Base-by-base conservation (phyloP, 257 asterid species). In the Nicotiana paniculata region DNA sequence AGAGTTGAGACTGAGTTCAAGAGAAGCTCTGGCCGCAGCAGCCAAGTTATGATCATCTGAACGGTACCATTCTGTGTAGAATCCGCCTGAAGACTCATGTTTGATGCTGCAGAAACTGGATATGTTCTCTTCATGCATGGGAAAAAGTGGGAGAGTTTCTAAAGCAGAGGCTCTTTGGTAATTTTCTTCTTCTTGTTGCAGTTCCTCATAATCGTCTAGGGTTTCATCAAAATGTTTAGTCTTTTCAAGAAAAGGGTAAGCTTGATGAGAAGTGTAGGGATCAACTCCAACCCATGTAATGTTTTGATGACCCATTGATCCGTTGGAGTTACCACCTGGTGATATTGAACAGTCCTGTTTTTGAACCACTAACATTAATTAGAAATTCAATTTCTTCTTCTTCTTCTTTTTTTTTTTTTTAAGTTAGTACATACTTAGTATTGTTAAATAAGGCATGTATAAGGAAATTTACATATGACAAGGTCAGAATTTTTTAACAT, bases 91-190 rank as follows among this genome's bases (percentile, higher is more conserved):
- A 21, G 78, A 72, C 1, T 72, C 62, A 55, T 68, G 82, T 30
- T 81, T 68, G 35, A 32, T 77, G 32, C 16, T 65, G 84, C 81
- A 85, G 43, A 48, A 63, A 15, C 90, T 92, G 12, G 85, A 48
- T n/a, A 72, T 65, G 72, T 86, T 77, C 35, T 90, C 96, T 65
- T 89, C 91, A 82, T 94, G 98, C 87, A 93, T 89, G 17, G 99
- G 99, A 82, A 96, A 96, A 35, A 96, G 98, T 0, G 98, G 93
- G 21, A 96, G 97, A 21, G 98, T 96, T 84, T 93, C 98, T 32
- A 87, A 83, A 74, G 86, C 94, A 39, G 78, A 26, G 43, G 8
- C 48, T 21, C 53, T 64, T 64, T 66, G 82, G 6, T 39, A 77
- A 2, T 83, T 30, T 16, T 88, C 86, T 30, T 84, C 81, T 59